phyloP scores from a whole-genome alignment of 257 asterid species.

The Penstemon eatonii region DNA sequence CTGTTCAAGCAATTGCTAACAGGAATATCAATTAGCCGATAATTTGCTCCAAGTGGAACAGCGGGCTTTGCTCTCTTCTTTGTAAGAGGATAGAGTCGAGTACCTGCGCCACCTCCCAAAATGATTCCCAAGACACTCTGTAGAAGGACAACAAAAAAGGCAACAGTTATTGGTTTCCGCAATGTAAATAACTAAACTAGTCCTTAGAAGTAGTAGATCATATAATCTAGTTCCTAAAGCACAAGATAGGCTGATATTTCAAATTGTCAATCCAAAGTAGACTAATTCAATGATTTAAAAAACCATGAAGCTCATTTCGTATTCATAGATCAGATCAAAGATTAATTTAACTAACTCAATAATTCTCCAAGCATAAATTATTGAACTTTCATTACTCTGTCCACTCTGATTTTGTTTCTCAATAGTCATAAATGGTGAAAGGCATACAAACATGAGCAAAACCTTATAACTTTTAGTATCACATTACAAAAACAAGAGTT shows the following conservation, averaged over 20 bases:
- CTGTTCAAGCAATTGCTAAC: conserved; percentile 97
- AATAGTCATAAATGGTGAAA: conserved; percentile 2
- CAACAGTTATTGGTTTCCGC: conserved; percentile 9
- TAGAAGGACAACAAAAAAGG: conserved; percentile 27
- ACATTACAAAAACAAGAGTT: conserved; percentile 8
- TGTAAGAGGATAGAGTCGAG: conserved; percentile 90
- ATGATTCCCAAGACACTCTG: conserved; percentile 96
- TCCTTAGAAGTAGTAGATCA: conserved; percentile 10
- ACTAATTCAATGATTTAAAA: neutral
- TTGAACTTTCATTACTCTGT: neutral
- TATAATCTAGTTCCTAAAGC: conserved; percentile 14
- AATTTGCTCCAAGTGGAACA: conserved; percentile 95
- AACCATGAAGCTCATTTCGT: neutral
- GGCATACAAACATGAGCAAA: neutral
- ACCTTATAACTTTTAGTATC: neutral
- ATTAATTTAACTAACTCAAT: neutral
- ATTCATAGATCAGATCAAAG: neutral
- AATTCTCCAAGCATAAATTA: neutral
- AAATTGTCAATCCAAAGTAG: neutral
- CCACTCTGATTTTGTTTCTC: conserved; percentile 11
- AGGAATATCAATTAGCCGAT: conserved; percentile 87
- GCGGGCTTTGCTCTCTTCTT: conserved; percentile 97
- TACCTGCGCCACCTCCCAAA: conserved; percentile 97
- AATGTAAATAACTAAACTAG: neutral
- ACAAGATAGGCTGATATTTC: conserved; percentile 4